Conservation (phyloP, 1,139 yeast species). For the Pichia kudriavzevii region DNA sequence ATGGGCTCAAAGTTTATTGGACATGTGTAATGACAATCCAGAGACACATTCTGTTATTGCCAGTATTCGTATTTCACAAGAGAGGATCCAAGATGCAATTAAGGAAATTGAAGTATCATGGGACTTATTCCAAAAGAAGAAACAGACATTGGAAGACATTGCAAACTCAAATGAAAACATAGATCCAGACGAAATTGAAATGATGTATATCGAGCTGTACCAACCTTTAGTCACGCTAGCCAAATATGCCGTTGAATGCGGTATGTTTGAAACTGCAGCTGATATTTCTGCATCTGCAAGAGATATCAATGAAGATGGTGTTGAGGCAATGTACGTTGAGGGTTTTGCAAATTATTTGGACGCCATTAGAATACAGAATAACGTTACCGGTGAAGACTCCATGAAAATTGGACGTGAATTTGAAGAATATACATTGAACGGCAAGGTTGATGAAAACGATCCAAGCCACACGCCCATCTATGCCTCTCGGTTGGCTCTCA, state of each 20-base stretch:
- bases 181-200: slow-evolving; percentile 21
- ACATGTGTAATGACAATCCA: slow-evolving; percentile 54
- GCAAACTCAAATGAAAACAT: slow-evolving; percentile 25
- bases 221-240: slow-evolving; percentile 66
- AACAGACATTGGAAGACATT: slow-evolving; percentile 41
- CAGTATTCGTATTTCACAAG: slow-evolving; percentile 87
- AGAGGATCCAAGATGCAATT: slow-evolving; percentile 62
- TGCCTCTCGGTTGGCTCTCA: slow-evolving; percentile 48
- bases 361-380: slow-evolving; percentile 37
- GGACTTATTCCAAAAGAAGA: slow-evolving; percentile 53
- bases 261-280: slow-evolving; percentile 56
- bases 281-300: slow-evolving; percentile 54
- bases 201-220: slow-evolving; percentile 53
- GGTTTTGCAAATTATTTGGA: slow-evolving; percentile 64
- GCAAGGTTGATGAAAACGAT: slow-evolving; percentile 23
- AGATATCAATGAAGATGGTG: slow-evolving; percentile 74
- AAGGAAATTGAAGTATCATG: slow-evolving; percentile 66
- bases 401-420: slow-evolving; percentile 38
- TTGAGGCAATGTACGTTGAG: slow-evolving; percentile 75
- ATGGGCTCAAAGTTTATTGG: slow-evolving; percentile 57
- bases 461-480: slow-evolving; percentile 30
- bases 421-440: slow-evolving; percentile 37
- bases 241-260: slow-evolving; percentile 72
- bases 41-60: slow-evolving; percentile 81
- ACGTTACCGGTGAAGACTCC: slow-evolving; percentile 17